A percentile compares a stretch with the other conserved stretches of the same genome.
Conservation (phyloP, 2,329 filamentous ascomycete genomes). For the Aspergillus niger region DNA sequence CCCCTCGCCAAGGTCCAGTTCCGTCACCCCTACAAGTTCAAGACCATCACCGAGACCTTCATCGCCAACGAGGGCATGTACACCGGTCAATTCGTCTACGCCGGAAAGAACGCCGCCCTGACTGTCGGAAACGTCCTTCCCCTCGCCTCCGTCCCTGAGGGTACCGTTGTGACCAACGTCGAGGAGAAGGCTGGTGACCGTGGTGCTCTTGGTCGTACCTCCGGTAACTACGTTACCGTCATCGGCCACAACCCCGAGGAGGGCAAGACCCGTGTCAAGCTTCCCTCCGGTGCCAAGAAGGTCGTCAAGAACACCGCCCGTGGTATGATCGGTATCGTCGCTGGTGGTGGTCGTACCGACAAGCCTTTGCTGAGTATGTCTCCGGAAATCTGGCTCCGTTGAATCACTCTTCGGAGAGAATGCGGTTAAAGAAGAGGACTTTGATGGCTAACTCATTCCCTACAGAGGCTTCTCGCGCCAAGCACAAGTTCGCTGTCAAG, state of each 20-base stretch:
- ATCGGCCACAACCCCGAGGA: constrained; percentile 98
- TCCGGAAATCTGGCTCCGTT: neutral
- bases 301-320: constrained; percentile 86
- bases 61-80: constrained; percentile 99
- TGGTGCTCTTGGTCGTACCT: constrained; percentile 93
- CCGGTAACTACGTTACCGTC: constrained; percentile 98
- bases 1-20: constrained; percentile 95
- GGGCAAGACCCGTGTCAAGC: constrained; percentile 99
- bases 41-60: constrained; percentile 97
- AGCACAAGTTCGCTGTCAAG: constrained; percentile 99
- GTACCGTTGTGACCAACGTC: constrained; percentile 98
- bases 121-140: constrained; percentile 98
- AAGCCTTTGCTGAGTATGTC: constrained; percentile 89
- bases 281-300: constrained; percentile 99
- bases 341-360: constrained; percentile 98
- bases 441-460: constrained; percentile 42
- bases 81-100: constrained; percentile 99
- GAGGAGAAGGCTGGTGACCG: constrained; percentile 99
- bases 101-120: constrained; percentile 96
- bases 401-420: neutral
- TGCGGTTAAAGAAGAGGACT: neutral
- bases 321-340: constrained; percentile 99
- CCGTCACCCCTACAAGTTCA: constrained; percentile 98
- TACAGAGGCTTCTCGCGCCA: constrained; percentile 95
- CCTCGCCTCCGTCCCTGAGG: constrained; percentile 91